Conservation (phyloP, 2,329 filamentous ascomycete genomes). For the Alternaria consortialis region DNA sequence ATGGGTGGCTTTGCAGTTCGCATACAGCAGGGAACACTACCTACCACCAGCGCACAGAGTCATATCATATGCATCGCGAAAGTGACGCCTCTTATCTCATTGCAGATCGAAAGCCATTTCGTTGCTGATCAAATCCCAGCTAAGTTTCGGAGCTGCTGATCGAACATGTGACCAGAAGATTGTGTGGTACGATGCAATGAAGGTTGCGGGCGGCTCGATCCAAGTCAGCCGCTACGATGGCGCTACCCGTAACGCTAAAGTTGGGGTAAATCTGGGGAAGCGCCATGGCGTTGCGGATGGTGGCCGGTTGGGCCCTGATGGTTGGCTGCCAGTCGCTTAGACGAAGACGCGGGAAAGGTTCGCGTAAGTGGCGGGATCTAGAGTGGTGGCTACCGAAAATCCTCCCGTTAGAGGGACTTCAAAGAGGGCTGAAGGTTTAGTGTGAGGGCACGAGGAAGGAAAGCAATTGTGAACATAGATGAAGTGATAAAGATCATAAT, state of each 20-base stretch:
- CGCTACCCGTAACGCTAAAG: neutral
- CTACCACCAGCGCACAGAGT: neutral
- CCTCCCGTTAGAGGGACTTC: neutral
- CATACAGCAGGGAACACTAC: neutral
- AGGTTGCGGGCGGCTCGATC: neutral
- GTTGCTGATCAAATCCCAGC: neutral
- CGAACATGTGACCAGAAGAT: neutral
- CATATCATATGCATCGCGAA: neutral
- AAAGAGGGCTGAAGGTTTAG: neutral
- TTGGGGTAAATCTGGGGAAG: neutral
- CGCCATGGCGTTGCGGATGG: neutral
- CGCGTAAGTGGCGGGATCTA: neutral
- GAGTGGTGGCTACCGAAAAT: neutral
- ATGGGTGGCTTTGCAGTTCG: accelerated
- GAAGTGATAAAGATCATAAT: neutral
- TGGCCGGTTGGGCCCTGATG: neutral
- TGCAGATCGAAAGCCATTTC: neutral
- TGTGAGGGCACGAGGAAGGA: neutral
- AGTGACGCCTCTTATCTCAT: neutral
- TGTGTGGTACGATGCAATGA: neutral
- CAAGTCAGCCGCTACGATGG: neutral
- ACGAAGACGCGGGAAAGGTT: neutral
- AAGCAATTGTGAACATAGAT: neutral
- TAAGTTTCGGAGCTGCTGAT: neutral
- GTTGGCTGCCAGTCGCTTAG: neutral